Evolutionary conservation across 2,329 filamentous ascomycete genomes (phyloP).

Genomic region (Biscogniauxia marginata): DNA sequence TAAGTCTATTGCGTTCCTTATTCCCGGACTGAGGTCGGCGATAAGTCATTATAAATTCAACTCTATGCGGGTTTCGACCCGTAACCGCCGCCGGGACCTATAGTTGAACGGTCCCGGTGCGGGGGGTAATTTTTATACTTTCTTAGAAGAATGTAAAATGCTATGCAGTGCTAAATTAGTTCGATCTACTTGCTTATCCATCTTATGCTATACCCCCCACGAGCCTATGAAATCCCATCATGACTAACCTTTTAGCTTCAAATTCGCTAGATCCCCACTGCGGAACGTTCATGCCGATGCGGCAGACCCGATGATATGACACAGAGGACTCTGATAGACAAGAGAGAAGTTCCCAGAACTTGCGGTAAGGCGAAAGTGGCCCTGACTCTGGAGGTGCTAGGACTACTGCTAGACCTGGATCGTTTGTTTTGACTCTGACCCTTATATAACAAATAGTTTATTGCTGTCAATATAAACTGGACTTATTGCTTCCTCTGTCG

Average conservation of each 20-base stretch:
- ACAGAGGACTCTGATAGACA: no score
- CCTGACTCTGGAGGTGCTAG: background rate
- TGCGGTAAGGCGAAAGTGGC: background rate
- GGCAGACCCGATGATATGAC: background rate
- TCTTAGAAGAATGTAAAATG: no score
- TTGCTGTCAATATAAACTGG: background rate
- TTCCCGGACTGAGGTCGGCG: no score
- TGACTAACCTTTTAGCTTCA: background rate
- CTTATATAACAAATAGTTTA: background rate
- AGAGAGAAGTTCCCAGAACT: no score
- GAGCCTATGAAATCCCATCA: background rate
- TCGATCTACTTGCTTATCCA: background rate
- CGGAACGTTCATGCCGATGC: background rate
- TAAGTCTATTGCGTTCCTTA: no score
- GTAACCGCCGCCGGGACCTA: no score
- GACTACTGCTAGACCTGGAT: background rate
- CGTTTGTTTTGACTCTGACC: background rate
- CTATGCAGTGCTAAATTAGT: no score
- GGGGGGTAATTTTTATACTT: no score
- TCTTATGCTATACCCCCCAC: background rate
- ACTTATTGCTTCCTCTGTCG: background rate
- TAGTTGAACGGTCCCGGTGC: no score
- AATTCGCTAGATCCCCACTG: background rate
- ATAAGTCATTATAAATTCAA: no score
- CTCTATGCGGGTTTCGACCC: no score